Conservation (phyloP, 2,329 filamentous ascomycete genomes). For the Alternaria incomplexa region DNA sequence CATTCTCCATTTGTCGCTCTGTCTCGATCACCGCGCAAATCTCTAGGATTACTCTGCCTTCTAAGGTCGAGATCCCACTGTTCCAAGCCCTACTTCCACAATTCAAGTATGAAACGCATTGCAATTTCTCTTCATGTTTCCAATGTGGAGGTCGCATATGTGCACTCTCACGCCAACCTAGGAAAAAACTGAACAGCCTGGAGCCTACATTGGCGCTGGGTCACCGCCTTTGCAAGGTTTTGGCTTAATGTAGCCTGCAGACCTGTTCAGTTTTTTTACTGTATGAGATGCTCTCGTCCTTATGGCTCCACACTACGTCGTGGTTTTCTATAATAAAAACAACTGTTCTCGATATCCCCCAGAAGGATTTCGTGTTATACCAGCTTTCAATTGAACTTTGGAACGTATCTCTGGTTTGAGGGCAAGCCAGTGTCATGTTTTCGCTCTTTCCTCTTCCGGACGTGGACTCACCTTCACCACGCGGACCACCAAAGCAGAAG, state of each 20-base stretch:
- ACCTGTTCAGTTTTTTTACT: too few relatives aligned
- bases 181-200: too few relatives aligned
- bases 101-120: neutral
- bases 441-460: neutral
- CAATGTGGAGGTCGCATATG: neutral
- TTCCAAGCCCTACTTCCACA: neutral
- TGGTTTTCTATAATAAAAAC: neutral
- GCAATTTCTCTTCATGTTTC: neutral
- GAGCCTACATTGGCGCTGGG: too few relatives aligned
- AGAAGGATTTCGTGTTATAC: neutral
- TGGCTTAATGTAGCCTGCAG: too few relatives aligned
- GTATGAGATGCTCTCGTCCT: neutral
- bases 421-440: neutral
- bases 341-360: neutral
- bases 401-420: neutral
- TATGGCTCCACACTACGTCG: neutral
- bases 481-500: constrained; percentile 4
- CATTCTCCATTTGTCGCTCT: neutral
- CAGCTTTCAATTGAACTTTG: neutral
- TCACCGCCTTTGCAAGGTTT: too few relatives aligned
- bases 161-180: neutral
- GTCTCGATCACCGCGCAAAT: neutral
- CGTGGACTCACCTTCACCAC: constrained; percentile 2
- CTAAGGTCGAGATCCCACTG: too few relatives aligned
- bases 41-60: neutral